These are phyloP conservation scores for Fusarium sororula DNA, from an alignment of 2,329 filamentous ascomycete species.

Conservation along the genomic window DNA sequence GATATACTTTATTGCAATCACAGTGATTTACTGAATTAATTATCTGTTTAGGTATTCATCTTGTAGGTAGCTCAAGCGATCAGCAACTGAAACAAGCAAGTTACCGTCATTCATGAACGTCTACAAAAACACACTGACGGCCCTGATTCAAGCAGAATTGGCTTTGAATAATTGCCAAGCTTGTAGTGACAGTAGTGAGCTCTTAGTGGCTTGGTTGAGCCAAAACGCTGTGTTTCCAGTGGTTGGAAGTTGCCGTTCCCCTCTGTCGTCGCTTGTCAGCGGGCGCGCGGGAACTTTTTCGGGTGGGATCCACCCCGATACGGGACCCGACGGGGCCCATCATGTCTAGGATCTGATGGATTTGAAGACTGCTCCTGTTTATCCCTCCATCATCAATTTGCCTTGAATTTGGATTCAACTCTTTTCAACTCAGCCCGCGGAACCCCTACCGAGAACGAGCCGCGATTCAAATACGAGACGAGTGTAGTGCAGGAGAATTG, in stretches of 20 bases:
- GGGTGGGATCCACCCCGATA: background rate
- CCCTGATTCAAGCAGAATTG: background rate
- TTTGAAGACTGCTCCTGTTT: background rate
- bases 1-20: background rate
- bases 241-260: slow-evolving; percentile 24
- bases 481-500: background rate
- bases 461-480: background rate
- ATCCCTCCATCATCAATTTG: slow-evolving; percentile 8
- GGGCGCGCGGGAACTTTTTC: slow-evolving; percentile 4
- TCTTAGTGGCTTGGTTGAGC: slow-evolving; percentile 15
- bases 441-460: background rate
- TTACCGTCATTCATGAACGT: background rate
- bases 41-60: no score
- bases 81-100: background rate
- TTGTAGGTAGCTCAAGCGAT: background rate
- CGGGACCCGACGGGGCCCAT: background rate
- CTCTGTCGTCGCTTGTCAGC: slow-evolving; percentile 11
- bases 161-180: slow-evolving; percentile 6
- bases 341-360: slow-evolving; percentile 9
- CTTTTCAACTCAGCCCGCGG: background rate
- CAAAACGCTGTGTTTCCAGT: slow-evolving; percentile 6
- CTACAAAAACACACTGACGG: background rate
- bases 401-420: background rate
- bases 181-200: slow-evolving; percentile 1
- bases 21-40: no score